Conservation (phyloP, 2,329 filamentous ascomycete species). For the Penicillium sp. region DNA sequence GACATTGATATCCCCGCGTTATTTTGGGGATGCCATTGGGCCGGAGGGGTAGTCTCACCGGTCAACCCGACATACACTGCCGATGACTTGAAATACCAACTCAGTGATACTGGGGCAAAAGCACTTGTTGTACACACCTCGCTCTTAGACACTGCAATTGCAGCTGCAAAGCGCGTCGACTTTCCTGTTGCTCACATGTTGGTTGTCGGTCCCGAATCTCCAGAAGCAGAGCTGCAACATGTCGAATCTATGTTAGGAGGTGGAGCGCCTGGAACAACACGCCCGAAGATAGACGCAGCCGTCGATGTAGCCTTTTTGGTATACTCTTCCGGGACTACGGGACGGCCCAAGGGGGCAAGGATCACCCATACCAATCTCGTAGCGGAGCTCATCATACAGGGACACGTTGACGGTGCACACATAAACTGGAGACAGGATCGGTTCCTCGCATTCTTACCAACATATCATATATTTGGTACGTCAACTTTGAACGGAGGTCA, state of each 20-base stretch:
- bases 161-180: conserved; percentile 3
- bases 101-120: conserved; percentile 13
- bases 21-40: conserved; percentile 18
- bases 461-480: conserved; percentile 21
- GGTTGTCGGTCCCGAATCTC: conserved; percentile 1
- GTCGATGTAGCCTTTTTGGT: conserved; percentile 25
- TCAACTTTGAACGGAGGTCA: not conserved
- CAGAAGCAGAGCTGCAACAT: not conserved
- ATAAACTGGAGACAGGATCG: conserved; percentile 13
- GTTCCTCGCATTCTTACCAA: conserved; percentile 15
- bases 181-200: conserved; percentile 10
- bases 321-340: conserved; percentile 35
- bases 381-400: conserved; percentile 12
- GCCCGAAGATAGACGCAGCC: conserved; percentile 2
- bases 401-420: not conserved
- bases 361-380: conserved; percentile 21
- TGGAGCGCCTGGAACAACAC: not conserved
- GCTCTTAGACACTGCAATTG: conserved; percentile 4
- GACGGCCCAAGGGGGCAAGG: conserved; percentile 28
- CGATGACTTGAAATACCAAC: conserved; percentile 13
- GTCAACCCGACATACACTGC: conserved; percentile 16
- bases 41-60: conserved; percentile 18
- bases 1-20: conserved; percentile 13
- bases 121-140: conserved; percentile 10
- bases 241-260: not conserved